Conservation (phyloP, 2,329 filamentous ascomycete species). For the Fusarium floridanum region DNA sequence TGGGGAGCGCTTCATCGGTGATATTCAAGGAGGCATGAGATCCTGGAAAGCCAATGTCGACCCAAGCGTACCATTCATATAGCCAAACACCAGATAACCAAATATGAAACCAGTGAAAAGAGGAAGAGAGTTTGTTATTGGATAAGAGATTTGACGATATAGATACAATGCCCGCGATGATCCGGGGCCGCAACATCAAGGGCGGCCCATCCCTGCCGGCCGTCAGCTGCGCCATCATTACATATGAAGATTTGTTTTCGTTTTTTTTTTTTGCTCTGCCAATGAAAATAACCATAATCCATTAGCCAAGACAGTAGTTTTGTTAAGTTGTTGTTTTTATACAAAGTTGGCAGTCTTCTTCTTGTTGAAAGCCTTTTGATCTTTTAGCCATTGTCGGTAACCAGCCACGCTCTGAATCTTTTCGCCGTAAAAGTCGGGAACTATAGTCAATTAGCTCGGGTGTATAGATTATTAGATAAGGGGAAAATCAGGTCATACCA, state of each 20-base stretch:
- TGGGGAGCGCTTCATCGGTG: slow-evolving; percentile 72
- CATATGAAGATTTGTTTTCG: slow-evolving; percentile 15
- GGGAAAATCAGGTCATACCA: slow-evolving; percentile 53
- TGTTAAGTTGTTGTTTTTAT: slow-evolving; percentile 55
- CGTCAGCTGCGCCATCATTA: slow-evolving; percentile 41
- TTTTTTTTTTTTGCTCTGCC: slow-evolving; percentile 12
- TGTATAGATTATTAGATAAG: background rate
- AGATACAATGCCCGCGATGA: slow-evolving; percentile 46
- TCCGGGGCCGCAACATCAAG: slow-evolving; percentile 29
- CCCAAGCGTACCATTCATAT: slow-evolving; percentile 65
- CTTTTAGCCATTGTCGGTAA: slow-evolving; percentile 96
- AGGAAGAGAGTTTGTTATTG: slow-evolving; percentile 32
- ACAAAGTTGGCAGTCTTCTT: slow-evolving; percentile 82
- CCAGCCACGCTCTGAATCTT: slow-evolving; percentile 94
- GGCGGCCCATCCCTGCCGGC: slow-evolving; percentile 27
- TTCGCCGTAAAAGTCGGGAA: slow-evolving; percentile 98
- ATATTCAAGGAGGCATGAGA: slow-evolving; percentile 78
- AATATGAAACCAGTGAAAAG: slow-evolving; percentile 27
- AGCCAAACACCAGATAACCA: slow-evolving; percentile 53
- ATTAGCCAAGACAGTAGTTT: slow-evolving; percentile 3
- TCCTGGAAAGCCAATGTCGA: slow-evolving; percentile 82
- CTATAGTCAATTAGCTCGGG: slow-evolving; percentile 55
- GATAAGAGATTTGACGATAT: slow-evolving; percentile 46
- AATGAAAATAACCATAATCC: slow-evolving; percentile 11
- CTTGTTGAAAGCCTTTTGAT: slow-evolving; percentile 96